These are phyloP conservation scores for Aspergillus brunneoviolaceus DNA, from an alignment of 2,329 filamentous ascomycete species.

Conservation along the genomic window DNA sequence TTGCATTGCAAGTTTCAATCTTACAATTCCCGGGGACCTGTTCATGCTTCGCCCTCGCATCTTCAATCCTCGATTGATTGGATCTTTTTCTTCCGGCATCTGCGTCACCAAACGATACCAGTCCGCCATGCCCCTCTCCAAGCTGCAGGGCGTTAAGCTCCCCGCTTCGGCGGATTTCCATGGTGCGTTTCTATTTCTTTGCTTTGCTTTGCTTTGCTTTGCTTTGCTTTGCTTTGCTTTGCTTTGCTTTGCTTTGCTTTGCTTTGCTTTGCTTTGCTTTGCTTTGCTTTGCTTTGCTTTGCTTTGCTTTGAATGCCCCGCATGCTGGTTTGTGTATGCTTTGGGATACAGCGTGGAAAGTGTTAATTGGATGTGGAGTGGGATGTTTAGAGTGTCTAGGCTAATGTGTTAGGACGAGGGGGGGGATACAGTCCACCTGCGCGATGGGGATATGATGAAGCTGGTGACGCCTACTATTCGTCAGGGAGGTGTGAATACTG, in stretches of 20 bases:
- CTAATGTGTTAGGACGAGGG: slow-evolving; percentile 11
- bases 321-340: slow-evolving; percentile 1
- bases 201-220: background rate
- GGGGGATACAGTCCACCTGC: slow-evolving; percentile 58
- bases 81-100: background rate
- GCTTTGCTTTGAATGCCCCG: background rate
- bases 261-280: too few species aligned
- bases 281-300: background rate
- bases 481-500: slow-evolving; percentile 65
- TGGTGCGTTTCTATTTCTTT: slow-evolving; percentile 27
- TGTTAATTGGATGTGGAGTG: background rate
- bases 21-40: too few species aligned
- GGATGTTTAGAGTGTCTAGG: background rate
- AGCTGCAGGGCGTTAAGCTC: slow-evolving; percentile 48
- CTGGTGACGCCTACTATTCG: slow-evolving; percentile 56
- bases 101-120: background rate
- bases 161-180: slow-evolving; percentile 67
- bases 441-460: slow-evolving; percentile 64
- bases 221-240: background rate
- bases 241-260: background rate
- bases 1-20: background rate
- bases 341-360: background rate
- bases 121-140: slow-evolving; percentile 33
- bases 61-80: background rate
- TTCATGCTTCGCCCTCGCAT: slow-evolving; percentile 1